These are phyloP conservation scores for Sordaria brevicollis DNA, from an alignment of 495 filamentous ascomycete species.

Conservation along the genomic window DNA sequence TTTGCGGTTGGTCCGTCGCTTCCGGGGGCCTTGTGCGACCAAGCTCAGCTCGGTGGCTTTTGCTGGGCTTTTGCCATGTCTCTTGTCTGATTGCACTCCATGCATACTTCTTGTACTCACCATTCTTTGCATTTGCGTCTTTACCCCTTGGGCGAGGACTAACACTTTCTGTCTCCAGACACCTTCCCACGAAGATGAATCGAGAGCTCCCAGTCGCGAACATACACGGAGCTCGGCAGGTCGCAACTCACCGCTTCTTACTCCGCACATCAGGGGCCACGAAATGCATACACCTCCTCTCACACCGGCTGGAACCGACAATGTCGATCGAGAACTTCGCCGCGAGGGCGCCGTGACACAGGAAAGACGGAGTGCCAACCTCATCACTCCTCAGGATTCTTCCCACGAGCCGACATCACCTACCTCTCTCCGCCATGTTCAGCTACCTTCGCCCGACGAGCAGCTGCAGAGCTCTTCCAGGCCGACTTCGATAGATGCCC, in stretches of 20 bases:
- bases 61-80: not conserved
- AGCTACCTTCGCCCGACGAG: constrained; percentile 6
- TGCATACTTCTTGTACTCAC: not conserved
- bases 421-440: constrained; percentile 11
- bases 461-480: constrained; percentile 20
- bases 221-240: constrained; percentile 24
- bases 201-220: constrained; percentile 23
- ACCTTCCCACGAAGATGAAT: constrained; percentile 33
- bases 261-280: constrained; percentile 34
- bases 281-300: constrained; percentile 81
- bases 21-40: not conserved
- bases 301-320: constrained; percentile 65
- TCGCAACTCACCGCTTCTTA: constrained; percentile 33
- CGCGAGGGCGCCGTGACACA: constrained; percentile 17
- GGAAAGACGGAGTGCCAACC: constrained; percentile 38
- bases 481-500: constrained; percentile 30
- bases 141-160: not conserved
- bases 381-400: constrained; percentile 51
- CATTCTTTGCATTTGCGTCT: not conserved
- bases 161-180: constrained; percentile 22
- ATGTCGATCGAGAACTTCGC: constrained; percentile 19
- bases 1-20: not conserved
- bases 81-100: not conserved
- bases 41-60: not conserved
- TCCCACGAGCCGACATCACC: constrained; percentile 28